These are phyloP conservation scores for Pseudomonodictys pantanalensis DNA, from an alignment of 495 filamentous ascomycete species.

Conservation along the genomic window DNA sequence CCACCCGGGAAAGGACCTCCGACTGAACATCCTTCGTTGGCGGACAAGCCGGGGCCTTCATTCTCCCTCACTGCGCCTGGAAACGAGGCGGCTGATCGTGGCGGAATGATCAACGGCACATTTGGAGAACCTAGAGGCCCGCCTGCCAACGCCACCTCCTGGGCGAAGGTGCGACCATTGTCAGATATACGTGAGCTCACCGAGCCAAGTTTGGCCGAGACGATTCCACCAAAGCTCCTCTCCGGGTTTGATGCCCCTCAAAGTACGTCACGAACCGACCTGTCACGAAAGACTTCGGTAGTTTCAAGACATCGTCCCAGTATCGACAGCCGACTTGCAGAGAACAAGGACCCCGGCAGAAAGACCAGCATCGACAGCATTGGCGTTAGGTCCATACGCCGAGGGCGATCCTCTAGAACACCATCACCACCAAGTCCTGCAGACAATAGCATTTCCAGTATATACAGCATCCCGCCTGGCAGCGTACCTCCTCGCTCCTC, in stretches of 20 bases:
- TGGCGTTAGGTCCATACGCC: conserved; percentile 23
- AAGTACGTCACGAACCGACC: conserved; percentile 8
- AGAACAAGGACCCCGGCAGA: conserved; percentile 19
- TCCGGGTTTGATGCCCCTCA: conserved; percentile 6
- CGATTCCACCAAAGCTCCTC: conserved; percentile 22
- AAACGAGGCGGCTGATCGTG: conserved; percentile 2
- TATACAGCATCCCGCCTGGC: conserved; percentile 40
- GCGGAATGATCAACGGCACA: conserved; percentile 27
- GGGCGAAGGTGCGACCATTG: conserved; percentile 42
- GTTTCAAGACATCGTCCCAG: conserved; percentile 28
- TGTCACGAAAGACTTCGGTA: conserved; percentile 23
- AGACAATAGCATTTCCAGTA: conserved; percentile 36
- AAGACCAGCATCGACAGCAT: conserved; percentile 18
- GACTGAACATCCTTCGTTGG: conserved; percentile 5
- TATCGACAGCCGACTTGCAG: conserved; percentile 23
- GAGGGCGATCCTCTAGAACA: conserved; percentile 23
- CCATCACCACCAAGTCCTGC: conserved; percentile 33
- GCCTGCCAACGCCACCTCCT: conserved; percentile 17
- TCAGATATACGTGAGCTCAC: conserved; percentile 48
- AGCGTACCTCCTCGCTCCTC: conserved; percentile 42
- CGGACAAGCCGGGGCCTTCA: conserved; percentile 1
- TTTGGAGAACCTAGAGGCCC: conserved; percentile 18
- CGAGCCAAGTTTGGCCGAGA: conserved; percentile 44
- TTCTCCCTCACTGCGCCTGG: neutral
- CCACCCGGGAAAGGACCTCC: conserved; percentile 18